Percentiles rank a stretch among this genome's conserved stretches.
phyloP scores from a whole-genome alignment of 345 rosid genomes.

The Hypericum perforatum region DNA sequence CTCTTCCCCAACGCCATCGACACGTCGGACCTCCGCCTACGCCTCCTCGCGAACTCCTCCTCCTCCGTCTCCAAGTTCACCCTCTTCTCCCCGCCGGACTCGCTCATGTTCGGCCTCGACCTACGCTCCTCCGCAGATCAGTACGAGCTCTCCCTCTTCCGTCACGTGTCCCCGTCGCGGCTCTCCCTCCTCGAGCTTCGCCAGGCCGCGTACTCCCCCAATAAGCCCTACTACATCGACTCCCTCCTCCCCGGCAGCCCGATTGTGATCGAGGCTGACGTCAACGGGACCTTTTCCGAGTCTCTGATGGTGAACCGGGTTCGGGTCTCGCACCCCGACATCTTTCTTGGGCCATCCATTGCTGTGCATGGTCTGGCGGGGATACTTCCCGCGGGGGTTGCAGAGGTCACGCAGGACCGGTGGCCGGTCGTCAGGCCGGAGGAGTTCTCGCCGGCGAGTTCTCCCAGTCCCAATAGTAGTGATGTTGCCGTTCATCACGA shows the following conservation, averaged over 20 bases:
- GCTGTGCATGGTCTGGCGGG: constrained; percentile 31
- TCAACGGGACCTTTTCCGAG: constrained; percentile 8
- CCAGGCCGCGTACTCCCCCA: not conserved
- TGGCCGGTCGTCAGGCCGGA: not conserved
- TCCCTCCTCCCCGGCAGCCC: constrained; percentile 17
- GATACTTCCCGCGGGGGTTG: constrained; percentile 18
- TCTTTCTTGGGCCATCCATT: constrained; percentile 18
- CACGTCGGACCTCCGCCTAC: constrained; percentile 19
- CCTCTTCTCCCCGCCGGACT: constrained; percentile 26
- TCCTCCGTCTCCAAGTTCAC: constrained; percentile 17
- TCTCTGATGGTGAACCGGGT: constrained; percentile 16
- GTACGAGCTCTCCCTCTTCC: constrained; percentile 19
- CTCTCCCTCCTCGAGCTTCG: constrained; percentile 13
- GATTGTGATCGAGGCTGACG: constrained; percentile 1
- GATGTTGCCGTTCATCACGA: too few relatives aligned
- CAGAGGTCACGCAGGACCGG: not conserved
- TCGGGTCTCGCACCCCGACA: constrained; percentile 21
- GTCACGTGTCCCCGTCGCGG: constrained; percentile 20
- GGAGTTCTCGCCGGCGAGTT: too few relatives aligned
- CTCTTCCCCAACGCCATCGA: constrained; percentile 32
- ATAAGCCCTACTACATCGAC: constrained; percentile 7
- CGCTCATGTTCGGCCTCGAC: constrained; percentile 24
- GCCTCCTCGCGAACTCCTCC: constrained; percentile 14
- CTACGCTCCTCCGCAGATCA: constrained; percentile 19
- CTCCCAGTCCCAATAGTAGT: too few relatives aligned